These are phyloP conservation scores for Aspergillus sp. DNA, from an alignment of 2,329 filamentous ascomycete species.

Conservation along the genomic window DNA sequence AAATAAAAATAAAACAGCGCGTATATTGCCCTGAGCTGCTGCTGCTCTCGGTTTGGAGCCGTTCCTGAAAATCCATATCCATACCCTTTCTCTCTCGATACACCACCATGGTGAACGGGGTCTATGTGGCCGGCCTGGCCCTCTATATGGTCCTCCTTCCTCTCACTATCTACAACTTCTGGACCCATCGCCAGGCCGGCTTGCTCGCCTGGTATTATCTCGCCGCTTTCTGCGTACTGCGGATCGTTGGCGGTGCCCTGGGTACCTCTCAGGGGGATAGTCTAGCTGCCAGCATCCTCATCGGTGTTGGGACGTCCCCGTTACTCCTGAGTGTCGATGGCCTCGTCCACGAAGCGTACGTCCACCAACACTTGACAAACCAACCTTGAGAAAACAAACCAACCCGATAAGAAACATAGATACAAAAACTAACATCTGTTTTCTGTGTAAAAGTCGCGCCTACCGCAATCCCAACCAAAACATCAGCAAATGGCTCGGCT, in stretches of 20 bases:
- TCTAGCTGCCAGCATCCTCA: constrained; percentile 33
- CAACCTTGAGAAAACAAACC: background rate
- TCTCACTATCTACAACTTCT: constrained; percentile 31
- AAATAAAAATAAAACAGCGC: background rate
- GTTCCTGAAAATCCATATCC: background rate
- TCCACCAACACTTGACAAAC: background rate
- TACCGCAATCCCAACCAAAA: constrained; percentile 16
- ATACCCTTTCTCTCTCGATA: background rate
- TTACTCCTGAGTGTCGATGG: constrained; percentile 30
- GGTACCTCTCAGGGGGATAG: constrained; percentile 11
- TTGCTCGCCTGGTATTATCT: constrained; percentile 43
- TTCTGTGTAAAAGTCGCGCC: constrained; percentile 12
- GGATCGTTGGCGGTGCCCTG: constrained; percentile 33
- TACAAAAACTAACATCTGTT: background rate
- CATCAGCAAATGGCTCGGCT: background rate
- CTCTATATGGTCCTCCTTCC: constrained; percentile 36
- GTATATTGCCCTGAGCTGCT: background rate
- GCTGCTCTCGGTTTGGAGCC: background rate
- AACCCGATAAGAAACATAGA: background rate
- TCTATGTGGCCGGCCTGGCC: constrained; percentile 7
- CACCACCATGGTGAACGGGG: constrained; percentile 2
- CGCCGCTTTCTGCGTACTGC: constrained; percentile 37
- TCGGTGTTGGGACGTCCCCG: constrained; percentile 42
- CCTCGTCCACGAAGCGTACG: constrained; percentile 39
- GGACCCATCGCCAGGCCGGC: constrained; percentile 36